Conservation (phyloP, 1,284 basidiomycete genomes). For the Cutaneotrichosporon spelunceum region DNA sequence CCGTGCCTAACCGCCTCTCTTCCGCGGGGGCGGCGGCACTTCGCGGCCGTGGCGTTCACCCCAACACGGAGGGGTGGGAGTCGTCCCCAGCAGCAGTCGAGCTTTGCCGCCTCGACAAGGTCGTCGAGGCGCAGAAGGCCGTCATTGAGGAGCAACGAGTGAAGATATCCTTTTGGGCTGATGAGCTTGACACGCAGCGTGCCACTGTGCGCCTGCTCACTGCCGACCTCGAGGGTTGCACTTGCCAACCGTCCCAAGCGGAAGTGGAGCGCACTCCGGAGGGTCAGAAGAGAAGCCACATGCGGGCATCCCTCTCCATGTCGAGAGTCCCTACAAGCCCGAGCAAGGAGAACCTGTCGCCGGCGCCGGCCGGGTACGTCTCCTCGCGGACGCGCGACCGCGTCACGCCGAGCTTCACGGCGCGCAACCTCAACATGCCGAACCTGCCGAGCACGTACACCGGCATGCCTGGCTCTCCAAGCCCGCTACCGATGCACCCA, state of each 20-base stretch:
- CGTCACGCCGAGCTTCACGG: conserved; percentile 37
- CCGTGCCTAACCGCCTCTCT: conserved; percentile 12
- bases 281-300: not conserved
- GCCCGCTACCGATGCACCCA: conserved; percentile 46
- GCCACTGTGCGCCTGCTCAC: conserved; percentile 44
- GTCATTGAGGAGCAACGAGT: conserved; percentile 46
- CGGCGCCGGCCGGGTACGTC: conserved; percentile 7
- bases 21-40: conserved; percentile 4
- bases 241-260: not conserved
- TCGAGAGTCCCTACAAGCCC: conserved; percentile 1
- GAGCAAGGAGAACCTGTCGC: conserved; percentile 1
- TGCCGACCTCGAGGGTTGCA: not conserved
- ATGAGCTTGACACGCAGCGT: conserved; percentile 46
- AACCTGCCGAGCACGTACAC: conserved; percentile 25
- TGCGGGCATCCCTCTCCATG: conserved; percentile 8
- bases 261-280: not conserved
- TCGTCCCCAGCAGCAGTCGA: conserved; percentile 31
- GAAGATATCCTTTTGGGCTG: conserved; percentile 48
- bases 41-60: conserved; percentile 10
- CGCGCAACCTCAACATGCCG: conserved; percentile 39
- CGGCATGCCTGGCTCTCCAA: conserved; percentile 15
- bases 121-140: conserved; percentile 43
- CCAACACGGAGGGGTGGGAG: conserved; percentile 14
- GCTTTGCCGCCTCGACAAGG: conserved; percentile 44
- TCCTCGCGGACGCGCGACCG: conserved; percentile 6